Conservation (phyloP, 306 rosid species). For the Lathyrus oleraceus region DNA sequence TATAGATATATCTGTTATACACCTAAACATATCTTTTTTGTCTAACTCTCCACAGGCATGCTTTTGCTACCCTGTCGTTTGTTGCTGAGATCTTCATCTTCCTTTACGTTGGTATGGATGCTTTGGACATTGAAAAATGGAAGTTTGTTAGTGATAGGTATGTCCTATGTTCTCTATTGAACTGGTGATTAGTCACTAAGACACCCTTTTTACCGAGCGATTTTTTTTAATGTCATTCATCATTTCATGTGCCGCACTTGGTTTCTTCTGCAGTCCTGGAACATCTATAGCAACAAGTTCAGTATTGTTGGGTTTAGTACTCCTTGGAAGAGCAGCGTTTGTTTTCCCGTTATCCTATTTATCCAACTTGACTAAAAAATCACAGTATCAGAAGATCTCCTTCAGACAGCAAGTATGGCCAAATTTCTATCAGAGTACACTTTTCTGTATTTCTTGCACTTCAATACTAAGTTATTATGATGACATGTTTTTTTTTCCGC, state of each 20-base stretch:
- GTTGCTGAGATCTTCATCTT: slow-evolving; percentile 87
- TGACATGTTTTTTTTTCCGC: slow-evolving; percentile 34
- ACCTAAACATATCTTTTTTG: slow-evolving; percentile 21
- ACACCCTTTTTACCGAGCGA: not conserved
- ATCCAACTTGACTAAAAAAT: slow-evolving; percentile 75
- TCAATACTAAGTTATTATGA: slow-evolving; percentile 26
- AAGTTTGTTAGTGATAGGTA: slow-evolving; percentile 92
- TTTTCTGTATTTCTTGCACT: slow-evolving; percentile 10
- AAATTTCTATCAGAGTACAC: slow-evolving; percentile 25
- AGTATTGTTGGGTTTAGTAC: slow-evolving; percentile 68
- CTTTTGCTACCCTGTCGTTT: slow-evolving; percentile 95
- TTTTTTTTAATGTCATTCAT: slow-evolving; percentile 17
- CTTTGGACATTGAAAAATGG: slow-evolving; percentile 98
- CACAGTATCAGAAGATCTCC: slow-evolving; percentile 52
- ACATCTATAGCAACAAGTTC: slow-evolving; percentile 86
- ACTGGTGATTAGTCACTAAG: slow-evolving; percentile 20
- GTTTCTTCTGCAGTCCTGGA: slow-evolving; percentile 76
- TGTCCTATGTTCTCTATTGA: not conserved
- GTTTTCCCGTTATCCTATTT: slow-evolving; percentile 83
- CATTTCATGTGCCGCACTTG: slow-evolving; percentile 6
- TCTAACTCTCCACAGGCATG: slow-evolving; percentile 60
- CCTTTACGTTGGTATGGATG: slow-evolving; percentile 98
- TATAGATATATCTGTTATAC: slow-evolving; percentile 6
- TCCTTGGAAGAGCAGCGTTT: slow-evolving; percentile 92
- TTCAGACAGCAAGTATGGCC: slow-evolving; percentile 73